Conservation (phyloP, 148 eudicot species). For the Beta vulgaris region DNA sequence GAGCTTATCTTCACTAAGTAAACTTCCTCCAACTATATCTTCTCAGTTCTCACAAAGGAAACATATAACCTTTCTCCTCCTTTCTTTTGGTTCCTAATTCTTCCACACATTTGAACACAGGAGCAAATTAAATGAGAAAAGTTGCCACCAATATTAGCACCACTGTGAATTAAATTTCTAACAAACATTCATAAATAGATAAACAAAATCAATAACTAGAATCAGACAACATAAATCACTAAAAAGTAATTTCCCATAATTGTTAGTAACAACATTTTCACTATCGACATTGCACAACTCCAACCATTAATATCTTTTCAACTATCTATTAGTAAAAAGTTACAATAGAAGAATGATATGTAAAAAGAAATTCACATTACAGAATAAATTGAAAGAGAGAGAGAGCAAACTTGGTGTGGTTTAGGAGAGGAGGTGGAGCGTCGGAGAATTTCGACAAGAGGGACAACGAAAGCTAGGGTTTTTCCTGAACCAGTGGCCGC, state of each 20-base stretch:
- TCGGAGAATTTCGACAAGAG: constrained; percentile 74
- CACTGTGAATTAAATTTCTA: not conserved
- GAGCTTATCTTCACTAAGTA: not conserved
- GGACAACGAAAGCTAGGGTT: constrained; percentile 86
- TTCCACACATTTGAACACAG: too few relatives aligned
- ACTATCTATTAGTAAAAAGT: too few relatives aligned
- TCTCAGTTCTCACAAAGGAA: too few relatives aligned
- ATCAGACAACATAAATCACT: not conserved
- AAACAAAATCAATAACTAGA: not conserved
- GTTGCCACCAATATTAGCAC: not conserved
- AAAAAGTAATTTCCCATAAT: too few relatives aligned
- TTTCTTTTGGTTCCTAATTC: too few relatives aligned
- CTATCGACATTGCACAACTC: too few relatives aligned
- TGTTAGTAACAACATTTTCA: too few relatives aligned
- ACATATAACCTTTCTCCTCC: too few relatives aligned
- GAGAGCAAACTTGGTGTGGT: constrained; percentile 57
- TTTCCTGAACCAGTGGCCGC: constrained; percentile 99
- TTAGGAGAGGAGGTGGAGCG: constrained; percentile 48
- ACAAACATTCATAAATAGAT: not conserved
- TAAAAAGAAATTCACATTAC: too few relatives aligned
- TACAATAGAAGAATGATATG: too few relatives aligned
- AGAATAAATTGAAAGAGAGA: not conserved
- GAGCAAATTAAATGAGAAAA: not conserved
- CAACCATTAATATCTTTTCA: too few relatives aligned
- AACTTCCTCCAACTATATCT: too few relatives aligned